phyloP scores from a whole-genome alignment of 768 basidiomycete genomes.

The Hericium coralloides region DNA sequence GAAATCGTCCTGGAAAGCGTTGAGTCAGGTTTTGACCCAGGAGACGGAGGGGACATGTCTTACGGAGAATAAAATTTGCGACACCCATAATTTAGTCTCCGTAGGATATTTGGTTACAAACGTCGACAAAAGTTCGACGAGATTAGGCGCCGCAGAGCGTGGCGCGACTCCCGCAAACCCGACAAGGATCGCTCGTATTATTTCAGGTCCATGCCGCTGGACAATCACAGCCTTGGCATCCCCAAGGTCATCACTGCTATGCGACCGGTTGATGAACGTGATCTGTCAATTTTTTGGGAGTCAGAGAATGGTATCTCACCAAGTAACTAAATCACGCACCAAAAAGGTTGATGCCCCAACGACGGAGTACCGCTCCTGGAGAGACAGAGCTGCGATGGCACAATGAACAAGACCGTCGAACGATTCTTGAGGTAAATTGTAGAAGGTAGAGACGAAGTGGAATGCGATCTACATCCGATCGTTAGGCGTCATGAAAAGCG shows the following conservation, averaged over 20 bases:
- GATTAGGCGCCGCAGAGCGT: conserved; percentile 70
- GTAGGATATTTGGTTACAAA: conserved; percentile 49
- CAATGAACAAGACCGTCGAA: conserved; percentile 66
- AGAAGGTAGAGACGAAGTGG: conserved; percentile 53
- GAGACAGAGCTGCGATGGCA: conserved; percentile 51
- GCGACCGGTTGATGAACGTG: conserved; percentile 57
- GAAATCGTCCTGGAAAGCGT: conserved; percentile 52
- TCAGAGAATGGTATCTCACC: neutral
- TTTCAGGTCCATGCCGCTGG: conserved; percentile 45
- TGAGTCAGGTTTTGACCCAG: neutral
- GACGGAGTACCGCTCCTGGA: conserved; percentile 82
- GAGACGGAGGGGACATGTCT: conserved; percentile 2
- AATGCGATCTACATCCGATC: conserved; percentile 31
- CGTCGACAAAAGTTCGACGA: conserved; percentile 72
- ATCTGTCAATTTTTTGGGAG: conserved; percentile 30
- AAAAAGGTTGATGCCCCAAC: conserved; percentile 77
- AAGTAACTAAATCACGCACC: conserved; percentile 34
- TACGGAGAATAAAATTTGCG: conserved; percentile 61
- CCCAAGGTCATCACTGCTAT: conserved; percentile 51
- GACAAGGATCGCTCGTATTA: conserved; percentile 65
- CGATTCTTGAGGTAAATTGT: conserved; percentile 51
- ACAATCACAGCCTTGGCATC: conserved; percentile 45
- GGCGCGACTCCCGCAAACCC: conserved; percentile 85
- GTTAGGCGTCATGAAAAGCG: neutral
- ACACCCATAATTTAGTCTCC: conserved; percentile 61